Evolutionary conservation across 129 eudicot species (phyloP), one percentile per base, ranked within the genome.

Genomic region (Ambrosia trifida): DNA sequence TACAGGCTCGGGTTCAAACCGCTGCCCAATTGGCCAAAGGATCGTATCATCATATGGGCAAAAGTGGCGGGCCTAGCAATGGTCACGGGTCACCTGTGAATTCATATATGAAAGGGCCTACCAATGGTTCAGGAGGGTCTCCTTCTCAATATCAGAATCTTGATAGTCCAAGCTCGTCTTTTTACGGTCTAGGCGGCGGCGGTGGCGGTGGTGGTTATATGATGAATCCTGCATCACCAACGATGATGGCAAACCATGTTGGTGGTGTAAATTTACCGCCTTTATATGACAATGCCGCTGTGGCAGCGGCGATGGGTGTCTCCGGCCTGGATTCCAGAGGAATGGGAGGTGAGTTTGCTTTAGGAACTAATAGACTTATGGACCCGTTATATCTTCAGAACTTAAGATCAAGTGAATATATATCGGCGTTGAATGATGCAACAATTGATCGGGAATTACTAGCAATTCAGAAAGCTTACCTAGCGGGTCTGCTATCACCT

Each of bases 391-490:
- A 95, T 78, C 85, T 86, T 43, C 94, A 90, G 68, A 88, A 86
- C 83, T 51, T 82, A 78, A 72, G 86, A 71, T 79, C 96, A 53
- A 51, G 79, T 77, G 96, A 89, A 59, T 85, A 83, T 64, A 82
- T 88, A 56, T 89, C 98, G 6, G 92, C 90, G 74, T 81, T 91
- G 38, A 86, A 79, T 30, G 87, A 91, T 68, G 85, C 86, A 62
- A 51, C 89, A 45, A 59, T 81, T 4, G 89, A 88, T 52, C 76
- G 95, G 74, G 89, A 88, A 54, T 45, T 86, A 66, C 70, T 85
- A 51, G 85, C 82, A 44, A 81, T 87, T 60, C 97, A 95, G 77
- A 90, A 95, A 76, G 97, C 96, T 30, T 90, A 95, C 41, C 58
- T 90, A 13, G 97, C 83, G 33, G 69, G 85, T 11, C 43, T 90